Evolutionary conservation across 2,329 filamentous ascomycete genomes (phyloP), one percentile per base, ranked within the genome.

Genomic region (Phaeosphaeriaceae sp.): DNA sequence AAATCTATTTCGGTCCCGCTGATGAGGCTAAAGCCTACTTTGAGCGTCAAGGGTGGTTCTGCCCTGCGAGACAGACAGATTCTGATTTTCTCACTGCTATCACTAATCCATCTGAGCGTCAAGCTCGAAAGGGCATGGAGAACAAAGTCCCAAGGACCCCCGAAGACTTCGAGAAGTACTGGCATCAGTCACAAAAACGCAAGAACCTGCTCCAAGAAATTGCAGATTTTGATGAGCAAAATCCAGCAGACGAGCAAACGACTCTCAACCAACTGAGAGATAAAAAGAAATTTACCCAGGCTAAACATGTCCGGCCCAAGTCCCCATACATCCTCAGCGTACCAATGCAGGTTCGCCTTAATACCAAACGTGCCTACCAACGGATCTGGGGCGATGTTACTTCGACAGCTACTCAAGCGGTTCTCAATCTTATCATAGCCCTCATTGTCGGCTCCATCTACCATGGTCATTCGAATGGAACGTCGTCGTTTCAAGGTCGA

Each of bases 1-100:
- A 92, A 64, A 92, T 92, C 54, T 93, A 85, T 74, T 92, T 87
- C 55, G 90, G 89, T 0, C 81, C 83, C 0, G 82, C 84, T 0
- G 66, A 62, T 5, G 68, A 77, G 2, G 89, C 88, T 0, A 85
- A 81, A 60, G 67, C 68, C 0, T 92, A 85, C 70, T 92, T 92
- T 52, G 82, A 85, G 60, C 74, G 80, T 11, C 83, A 88, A 71
- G 89, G 89, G 33, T 92, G 84, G 79, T 68, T 81, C 28, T 90
- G 87, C 58, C 86, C 86, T 0, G 70, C 79, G 2, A 80, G 87
- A 2, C 86, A 89, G 62, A 91, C 87, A 0, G 86, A 85, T 0
- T 85, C 83, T 2, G 89, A 93, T 60, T 93, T 92, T 68, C 73
- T 92, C 18, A 92, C 88, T 0, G 88, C 86, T 1, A 83, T 92